These are phyloP conservation scores for Blastocystis sp. DNA, from an alignment of 352 stramenopile genomes.

Conservation along the genomic window DNA sequence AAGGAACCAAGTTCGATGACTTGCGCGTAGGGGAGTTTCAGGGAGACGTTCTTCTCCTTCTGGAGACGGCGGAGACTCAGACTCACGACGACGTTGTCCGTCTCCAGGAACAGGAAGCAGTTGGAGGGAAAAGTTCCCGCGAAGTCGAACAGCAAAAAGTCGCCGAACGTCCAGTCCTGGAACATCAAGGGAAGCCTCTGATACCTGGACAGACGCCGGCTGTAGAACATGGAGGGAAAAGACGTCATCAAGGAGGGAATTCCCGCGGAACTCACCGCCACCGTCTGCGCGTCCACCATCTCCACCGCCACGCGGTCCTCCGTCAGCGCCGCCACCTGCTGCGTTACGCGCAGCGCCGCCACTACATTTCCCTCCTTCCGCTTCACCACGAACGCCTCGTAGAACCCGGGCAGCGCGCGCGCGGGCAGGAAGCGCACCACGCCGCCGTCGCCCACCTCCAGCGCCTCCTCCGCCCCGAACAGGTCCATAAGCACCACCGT, in stretches of 20 bases:
- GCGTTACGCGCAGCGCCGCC: background rate
- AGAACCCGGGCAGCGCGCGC: conserved; percentile 12
- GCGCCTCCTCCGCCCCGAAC: background rate
- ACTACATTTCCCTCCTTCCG: conserved; percentile 10
- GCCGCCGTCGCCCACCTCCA: background rate
- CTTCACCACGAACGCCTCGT: conserved; percentile 39
- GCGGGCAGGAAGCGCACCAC: background rate
- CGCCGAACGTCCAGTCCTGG: conserved; percentile 62
- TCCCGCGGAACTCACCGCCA: conserved; percentile 11
- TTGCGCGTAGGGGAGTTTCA: conserved; percentile 42
- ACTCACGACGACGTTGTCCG: conserved; percentile 29
- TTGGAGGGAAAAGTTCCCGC: conserved; percentile 16
- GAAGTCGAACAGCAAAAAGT: conserved; percentile 59
- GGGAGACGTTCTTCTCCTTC: background rate
- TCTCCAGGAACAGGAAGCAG: conserved; percentile 30
- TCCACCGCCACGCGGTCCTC: conserved; percentile 1
- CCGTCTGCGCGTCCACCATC: background rate
- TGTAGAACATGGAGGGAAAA: conserved; percentile 32
- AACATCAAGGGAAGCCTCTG: conserved; percentile 40
- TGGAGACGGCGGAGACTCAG: conserved; percentile 11
- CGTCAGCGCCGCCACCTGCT: background rate
- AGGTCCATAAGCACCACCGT: conserved; percentile 40
- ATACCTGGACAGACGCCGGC: background rate
- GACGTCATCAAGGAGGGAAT: conserved; percentile 14
- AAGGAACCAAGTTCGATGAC: background rate